Percentiles rank a stretch among this genome's conserved stretches.
Evolutionary conservation across 495 filamentous ascomycete genomes (phyloP).

Genomic region (Beverwykella pulmonaria): DNA sequence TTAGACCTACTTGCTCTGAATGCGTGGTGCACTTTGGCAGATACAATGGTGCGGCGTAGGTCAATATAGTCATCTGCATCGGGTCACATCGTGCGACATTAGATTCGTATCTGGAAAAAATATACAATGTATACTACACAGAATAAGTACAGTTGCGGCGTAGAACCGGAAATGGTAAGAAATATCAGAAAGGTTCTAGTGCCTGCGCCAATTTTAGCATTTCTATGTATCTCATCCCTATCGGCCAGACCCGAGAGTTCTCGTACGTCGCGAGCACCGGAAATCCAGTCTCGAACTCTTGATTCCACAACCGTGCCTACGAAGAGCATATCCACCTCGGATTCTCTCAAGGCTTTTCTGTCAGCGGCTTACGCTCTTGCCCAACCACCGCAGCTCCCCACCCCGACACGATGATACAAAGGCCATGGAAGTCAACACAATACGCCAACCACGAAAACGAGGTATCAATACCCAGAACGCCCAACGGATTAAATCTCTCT

Average conservation of each 20-base stretch:
- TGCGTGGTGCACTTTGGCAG: too few species aligned
- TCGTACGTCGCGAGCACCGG: not conserved
- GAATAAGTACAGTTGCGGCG: too few species aligned
- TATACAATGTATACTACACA: too few species aligned
- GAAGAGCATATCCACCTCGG: not conserved
- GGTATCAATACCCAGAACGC: conserved; percentile 3
- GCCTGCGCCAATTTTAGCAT: not conserved
- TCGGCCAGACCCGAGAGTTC: too few species aligned
- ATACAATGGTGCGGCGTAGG: too few species aligned
- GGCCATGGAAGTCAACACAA: not conserved
- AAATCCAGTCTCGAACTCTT: not conserved
- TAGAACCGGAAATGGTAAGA: too few species aligned
- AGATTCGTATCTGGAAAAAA: too few species aligned
- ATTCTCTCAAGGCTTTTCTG: not conserved
- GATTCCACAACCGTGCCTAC: too few species aligned
- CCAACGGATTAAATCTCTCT: not conserved
- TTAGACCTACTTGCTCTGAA: too few species aligned
- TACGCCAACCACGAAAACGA: not conserved
- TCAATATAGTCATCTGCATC: too few species aligned
- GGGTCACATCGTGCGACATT: too few species aligned
- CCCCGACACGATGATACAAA: not conserved
- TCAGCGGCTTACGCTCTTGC: not conserved
- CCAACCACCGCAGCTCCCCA: not conserved
- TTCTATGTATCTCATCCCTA: not conserved
- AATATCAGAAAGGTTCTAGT: too few species aligned